Evolutionary conservation across 139 green algal genomes (phyloP).

Genomic region (Chlorella sorokiniana): DNA sequence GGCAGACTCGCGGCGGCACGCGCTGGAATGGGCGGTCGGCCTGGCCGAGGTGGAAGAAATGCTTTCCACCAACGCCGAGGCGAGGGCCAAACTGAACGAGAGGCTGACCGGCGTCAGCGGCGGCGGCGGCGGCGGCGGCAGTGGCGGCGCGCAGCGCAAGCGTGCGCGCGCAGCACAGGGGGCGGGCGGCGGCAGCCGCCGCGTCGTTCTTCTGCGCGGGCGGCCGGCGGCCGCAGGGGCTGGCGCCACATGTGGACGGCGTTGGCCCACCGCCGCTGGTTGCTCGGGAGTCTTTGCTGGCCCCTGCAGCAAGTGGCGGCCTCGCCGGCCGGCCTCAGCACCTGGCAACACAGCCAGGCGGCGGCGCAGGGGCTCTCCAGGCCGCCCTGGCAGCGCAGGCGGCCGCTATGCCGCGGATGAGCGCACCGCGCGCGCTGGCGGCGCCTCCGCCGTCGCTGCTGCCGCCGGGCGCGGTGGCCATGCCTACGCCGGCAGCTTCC

Average conservation of each 20-base stretch:
- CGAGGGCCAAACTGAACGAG: constrained; percentile 18
- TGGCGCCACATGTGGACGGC: too few species aligned
- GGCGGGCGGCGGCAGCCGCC: constrained; percentile 4
- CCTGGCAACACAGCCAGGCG: too few species aligned
- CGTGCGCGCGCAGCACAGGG: neutral
- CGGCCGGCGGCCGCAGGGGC: too few species aligned
- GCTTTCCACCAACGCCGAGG: neutral
- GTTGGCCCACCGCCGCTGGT: too few species aligned
- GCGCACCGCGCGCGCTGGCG: too few species aligned
- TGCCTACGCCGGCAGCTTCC: too few species aligned
- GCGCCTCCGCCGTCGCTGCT: neutral
- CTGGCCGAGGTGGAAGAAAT: constrained; percentile 12
- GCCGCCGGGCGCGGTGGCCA: too few species aligned
- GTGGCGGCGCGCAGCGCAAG: neutral
- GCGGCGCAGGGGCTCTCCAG: too few species aligned
- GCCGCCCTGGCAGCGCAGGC: too few species aligned
- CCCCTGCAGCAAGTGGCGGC: neutral
- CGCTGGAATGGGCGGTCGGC: constrained; percentile 19
- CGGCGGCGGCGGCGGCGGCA: neutral
- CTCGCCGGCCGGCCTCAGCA: too few species aligned
- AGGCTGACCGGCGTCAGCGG: neutral
- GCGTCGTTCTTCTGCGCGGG: constrained; percentile 1
- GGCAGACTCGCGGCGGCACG: constrained; percentile 15
- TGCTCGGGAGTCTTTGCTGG: neutral
- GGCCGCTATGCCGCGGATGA: too few species aligned